Evolutionary conservation across 2,329 filamentous ascomycete species (phyloP).

Genomic region (Pestalotiopsis sp.): DNA sequence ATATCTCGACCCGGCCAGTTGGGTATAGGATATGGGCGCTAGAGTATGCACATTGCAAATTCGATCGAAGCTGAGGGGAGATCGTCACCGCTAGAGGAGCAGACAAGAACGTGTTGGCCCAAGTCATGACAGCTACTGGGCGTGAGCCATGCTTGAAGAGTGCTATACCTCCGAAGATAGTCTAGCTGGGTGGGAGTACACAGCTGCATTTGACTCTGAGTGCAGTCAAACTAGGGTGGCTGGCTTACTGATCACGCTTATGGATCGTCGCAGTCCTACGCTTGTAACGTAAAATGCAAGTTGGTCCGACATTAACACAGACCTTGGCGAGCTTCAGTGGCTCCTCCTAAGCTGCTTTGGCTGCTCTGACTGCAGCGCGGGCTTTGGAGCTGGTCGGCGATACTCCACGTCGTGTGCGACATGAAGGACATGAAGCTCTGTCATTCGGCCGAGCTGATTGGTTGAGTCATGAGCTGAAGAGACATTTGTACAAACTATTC

Average conservation of each 20-base stretch:
- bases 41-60: not conserved
- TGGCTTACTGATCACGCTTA: not conserved
- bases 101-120: not conserved
- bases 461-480: not conserved
- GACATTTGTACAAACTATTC: not conserved
- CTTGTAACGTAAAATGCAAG: not conserved
- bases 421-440: not conserved
- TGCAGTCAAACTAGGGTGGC: not conserved
- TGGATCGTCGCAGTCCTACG: not conserved
- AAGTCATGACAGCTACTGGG: too few relatives aligned
- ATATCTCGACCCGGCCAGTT: not conserved
- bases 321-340: too few relatives aligned
- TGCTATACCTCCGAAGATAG: not conserved
- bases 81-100: not conserved
- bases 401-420: not conserved
- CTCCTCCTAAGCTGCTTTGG: too few relatives aligned
- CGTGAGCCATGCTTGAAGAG: too few relatives aligned
- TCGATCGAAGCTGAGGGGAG: not conserved
- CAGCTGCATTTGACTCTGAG: not conserved
- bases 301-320: not conserved
- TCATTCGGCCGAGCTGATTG: not conserved
- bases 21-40: not conserved
- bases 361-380: too few relatives aligned
- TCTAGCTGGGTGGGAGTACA: not conserved
- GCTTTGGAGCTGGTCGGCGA: not conserved